A percentile compares a stretch with the other conserved stretches of the same genome.
phyloP scores from a whole-genome alignment of 352 stramenopile genomes.

The Globisporangium radiosum region DNA sequence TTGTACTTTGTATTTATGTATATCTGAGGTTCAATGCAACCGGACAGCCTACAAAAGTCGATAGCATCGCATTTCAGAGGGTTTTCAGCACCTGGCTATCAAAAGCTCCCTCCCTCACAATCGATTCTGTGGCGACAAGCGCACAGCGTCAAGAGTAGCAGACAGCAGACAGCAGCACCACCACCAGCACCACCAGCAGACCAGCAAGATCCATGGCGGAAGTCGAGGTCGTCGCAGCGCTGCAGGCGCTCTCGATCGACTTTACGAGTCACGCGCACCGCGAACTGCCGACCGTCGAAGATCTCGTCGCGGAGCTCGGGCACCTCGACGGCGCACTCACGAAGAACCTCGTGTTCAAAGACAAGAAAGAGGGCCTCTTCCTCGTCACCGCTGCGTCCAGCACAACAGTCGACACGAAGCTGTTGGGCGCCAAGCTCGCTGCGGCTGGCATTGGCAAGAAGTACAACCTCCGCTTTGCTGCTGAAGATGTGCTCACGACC shows the following conservation, averaged over 20 bases:
- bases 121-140: slow-evolving; percentile 12
- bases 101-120: slow-evolving; percentile 1
- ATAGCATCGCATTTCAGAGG: no score
- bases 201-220: slow-evolving; percentile 30
- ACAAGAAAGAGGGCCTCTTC: slow-evolving; percentile 97
- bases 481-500: slow-evolving; percentile 74
- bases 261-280: slow-evolving; percentile 52
- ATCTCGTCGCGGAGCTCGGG: slow-evolving; percentile 53
- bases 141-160: slow-evolving; percentile 1
- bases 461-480: slow-evolving; percentile 93
- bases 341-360: slow-evolving; percentile 97
- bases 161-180: background rate
- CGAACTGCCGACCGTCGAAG: slow-evolving; percentile 62
- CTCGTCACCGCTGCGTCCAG: slow-evolving; percentile 84
- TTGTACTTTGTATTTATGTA: no score
- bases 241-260: slow-evolving; percentile 51
- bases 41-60: no score
- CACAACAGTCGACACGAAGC: slow-evolving; percentile 90
- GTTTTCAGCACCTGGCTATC: background rate
- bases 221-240: slow-evolving; percentile 45
- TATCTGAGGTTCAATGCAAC: no score
- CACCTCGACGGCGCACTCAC: slow-evolving; percentile 85
- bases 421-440: slow-evolving; percentile 79
- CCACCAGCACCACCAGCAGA: no score
- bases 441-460: slow-evolving; percentile 68